A percentile compares a stretch with the other conserved stretches of the same genome.
Evolutionary conservation across 805 yeast genomes (phyloP).

Genomic region (Kodamaea laetipori): DNA sequence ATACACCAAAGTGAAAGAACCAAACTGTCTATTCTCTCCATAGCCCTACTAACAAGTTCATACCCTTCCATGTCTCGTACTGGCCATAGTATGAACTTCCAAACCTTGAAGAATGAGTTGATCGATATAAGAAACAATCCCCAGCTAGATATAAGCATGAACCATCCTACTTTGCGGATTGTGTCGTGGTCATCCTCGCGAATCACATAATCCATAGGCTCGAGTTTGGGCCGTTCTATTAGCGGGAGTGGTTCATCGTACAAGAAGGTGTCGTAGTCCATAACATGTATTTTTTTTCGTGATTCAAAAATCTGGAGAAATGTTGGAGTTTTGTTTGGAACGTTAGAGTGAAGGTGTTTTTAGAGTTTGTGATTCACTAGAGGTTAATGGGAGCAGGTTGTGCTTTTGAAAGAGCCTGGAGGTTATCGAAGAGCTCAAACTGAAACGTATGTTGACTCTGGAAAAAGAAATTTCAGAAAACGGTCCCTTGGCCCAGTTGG

Average conservation of each 20-base stretch:
- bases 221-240: constrained; percentile 18
- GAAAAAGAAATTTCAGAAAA: too few species aligned
- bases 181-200: constrained; percentile 13
- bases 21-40: constrained; percentile 30
- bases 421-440: too few species aligned
- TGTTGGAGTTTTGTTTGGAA: too few species aligned
- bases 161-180: constrained; percentile 25
- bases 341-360: too few species aligned
- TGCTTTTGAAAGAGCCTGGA: too few species aligned
- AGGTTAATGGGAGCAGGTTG: too few species aligned
- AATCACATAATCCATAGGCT: constrained; percentile 13
- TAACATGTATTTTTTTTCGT: not conserved
- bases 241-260: constrained; percentile 24
- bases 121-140: constrained; percentile 33
- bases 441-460: too few species aligned
- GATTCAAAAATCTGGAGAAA: not conserved
- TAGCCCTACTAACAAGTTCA: constrained; percentile 14
- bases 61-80: constrained; percentile 22
- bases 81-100: constrained; percentile 39
- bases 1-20: constrained; percentile 41
- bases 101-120: constrained; percentile 37
- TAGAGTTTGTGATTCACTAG: too few species aligned
- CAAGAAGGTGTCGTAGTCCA: constrained; percentile 2
- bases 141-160: constrained; percentile 34
- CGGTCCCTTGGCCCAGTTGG: constrained; percentile 58